Conservation (phyloP, 768 basidiomycete species). For the Phaeotremella fagi region DNA sequence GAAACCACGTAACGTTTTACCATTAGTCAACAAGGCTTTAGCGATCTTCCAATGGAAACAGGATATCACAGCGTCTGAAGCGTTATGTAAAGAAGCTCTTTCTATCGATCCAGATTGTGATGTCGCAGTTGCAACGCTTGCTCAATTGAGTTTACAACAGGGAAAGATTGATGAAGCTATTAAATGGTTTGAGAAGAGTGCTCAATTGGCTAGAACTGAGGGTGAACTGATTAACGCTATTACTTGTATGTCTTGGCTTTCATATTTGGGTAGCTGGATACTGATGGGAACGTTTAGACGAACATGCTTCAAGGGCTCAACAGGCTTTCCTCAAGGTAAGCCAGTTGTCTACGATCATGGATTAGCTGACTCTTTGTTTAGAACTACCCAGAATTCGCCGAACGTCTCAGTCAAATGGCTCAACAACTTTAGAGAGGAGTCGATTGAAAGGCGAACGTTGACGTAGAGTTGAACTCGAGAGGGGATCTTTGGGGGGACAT, state of each 20-base stretch:
- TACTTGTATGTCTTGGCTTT: slow-evolving; percentile 49
- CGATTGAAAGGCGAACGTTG: too few species aligned
- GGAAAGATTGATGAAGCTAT: slow-evolving; percentile 80
- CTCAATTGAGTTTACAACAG: slow-evolving; percentile 87
- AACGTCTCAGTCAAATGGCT: slow-evolving; percentile 48
- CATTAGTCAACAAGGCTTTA: slow-evolving; percentile 96
- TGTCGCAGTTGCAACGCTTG: slow-evolving; percentile 90
- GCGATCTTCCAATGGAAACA: slow-evolving; percentile 94
- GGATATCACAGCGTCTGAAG: slow-evolving; percentile 59
- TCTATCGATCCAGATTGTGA: slow-evolving; percentile 88
- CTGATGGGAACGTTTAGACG: slow-evolving; percentile 20
- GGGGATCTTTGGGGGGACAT: neutral
- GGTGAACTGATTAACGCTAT: slow-evolving; percentile 62
- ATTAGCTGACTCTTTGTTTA: neutral
- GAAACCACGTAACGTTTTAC: slow-evolving; percentile 68
- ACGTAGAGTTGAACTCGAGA: neutral
- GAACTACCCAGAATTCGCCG: slow-evolving; percentile 75
- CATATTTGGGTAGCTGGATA: slow-evolving; percentile 2
- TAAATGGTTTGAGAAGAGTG: slow-evolving; percentile 76
- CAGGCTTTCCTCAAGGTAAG: slow-evolving; percentile 64
- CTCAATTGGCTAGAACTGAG: slow-evolving; percentile 82
- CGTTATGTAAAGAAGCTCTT: slow-evolving; percentile 81
- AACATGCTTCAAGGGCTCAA: slow-evolving; percentile 75
- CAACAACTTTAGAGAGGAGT: slow-evolving; percentile 19
- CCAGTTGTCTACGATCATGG: too few species aligned